Percentiles rank a stretch among this genome's conserved stretches.
Conservation (phyloP, 78 protist species). For the Dictyostelium intermedium region DNA sequence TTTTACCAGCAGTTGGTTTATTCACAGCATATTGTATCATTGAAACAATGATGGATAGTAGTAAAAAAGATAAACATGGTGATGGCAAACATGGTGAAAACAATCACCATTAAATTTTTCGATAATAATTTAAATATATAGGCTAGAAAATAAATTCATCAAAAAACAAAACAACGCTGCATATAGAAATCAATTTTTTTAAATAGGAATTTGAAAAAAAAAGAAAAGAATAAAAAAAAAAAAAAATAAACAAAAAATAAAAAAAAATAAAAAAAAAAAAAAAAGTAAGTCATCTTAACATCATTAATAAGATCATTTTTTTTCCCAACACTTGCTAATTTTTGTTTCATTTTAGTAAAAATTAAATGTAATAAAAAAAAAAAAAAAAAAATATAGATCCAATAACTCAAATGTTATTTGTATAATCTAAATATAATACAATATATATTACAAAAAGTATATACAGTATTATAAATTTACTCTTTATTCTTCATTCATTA, state of each 20-base stretch:
- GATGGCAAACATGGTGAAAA: not conserved
- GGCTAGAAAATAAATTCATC: not conserved
- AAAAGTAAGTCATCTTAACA: not conserved
- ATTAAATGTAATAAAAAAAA: too few relatives aligned
- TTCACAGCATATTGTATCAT: conserved; percentile 36
- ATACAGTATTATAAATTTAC: not conserved
- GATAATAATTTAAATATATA: not conserved
- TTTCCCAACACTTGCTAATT: too few relatives aligned
- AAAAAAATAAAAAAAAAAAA: not conserved
- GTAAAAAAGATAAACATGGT: not conserved
- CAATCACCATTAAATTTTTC: not conserved
- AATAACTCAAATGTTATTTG: not conserved
- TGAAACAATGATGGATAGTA: not conserved
- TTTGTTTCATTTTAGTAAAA: too few relatives aligned
- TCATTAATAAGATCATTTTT: too few relatives aligned
- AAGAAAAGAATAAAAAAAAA: not conserved
- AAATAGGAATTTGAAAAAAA: too few relatives aligned
- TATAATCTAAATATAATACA: not conserved
- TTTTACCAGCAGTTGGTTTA: conserved; percentile 65
- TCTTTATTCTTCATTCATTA: not conserved
- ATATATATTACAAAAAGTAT: not conserved
- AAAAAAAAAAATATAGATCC: not conserved
- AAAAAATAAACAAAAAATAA: not conserved
- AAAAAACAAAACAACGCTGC: not conserved
- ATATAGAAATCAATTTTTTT: not conserved